Evolutionary conservation across 441 rosid species (phyloP), one percentile per base, ranked within the genome.

Genomic region (Hura crepitans): DNA sequence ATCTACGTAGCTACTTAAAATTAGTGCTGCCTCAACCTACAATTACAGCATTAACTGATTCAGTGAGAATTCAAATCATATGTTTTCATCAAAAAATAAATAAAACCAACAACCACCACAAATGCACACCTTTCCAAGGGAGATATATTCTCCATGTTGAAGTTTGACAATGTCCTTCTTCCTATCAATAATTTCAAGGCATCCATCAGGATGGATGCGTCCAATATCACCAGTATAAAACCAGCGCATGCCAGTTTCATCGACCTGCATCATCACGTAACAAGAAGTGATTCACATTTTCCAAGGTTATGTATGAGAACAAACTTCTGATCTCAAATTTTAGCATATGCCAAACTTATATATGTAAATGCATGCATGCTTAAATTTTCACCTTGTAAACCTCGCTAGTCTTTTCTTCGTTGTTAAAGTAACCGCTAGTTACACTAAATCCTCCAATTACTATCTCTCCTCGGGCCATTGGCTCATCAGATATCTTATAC

Each of bases 181-280:
- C 2, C 98, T 89, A 78, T 96, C 98, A 78, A 91, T 81, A 63
- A 96, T 96, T 89, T 96, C 98, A 45, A 96, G 96, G 80, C 99
- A 96, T 49, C 98, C 98, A 77, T 96, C 99, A 14, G 90, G 43
- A 58, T 96, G 98, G 76, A 96, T 80, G 77, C 74, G 89, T 71
- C 99, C 99, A 9, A 96, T 80, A 72, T 96, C 99, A 28, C 97
- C 98, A 4, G 98, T 87, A 78, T 88, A 93, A 86, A 96, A 96
- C 98, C 99, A 96, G 79, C 82, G 84, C 93, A 89, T 86, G 65
- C 96, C 97, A 74, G 80, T 91, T 81, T 86, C 96, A 74, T 96
- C 98, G 70, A 88, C 97, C 99, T 96, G 74, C 69, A 73, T 10
- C 3, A 28, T 11, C 13, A 58, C 35, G 62, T 57, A 6, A 22